A percentile compares a stretch with the other conserved stretches of the same genome.
These are phyloP conservation scores for Dispira parvispora DNA, from an alignment of 192 early-diverging fungal species.

Conservation along the genomic window DNA sequence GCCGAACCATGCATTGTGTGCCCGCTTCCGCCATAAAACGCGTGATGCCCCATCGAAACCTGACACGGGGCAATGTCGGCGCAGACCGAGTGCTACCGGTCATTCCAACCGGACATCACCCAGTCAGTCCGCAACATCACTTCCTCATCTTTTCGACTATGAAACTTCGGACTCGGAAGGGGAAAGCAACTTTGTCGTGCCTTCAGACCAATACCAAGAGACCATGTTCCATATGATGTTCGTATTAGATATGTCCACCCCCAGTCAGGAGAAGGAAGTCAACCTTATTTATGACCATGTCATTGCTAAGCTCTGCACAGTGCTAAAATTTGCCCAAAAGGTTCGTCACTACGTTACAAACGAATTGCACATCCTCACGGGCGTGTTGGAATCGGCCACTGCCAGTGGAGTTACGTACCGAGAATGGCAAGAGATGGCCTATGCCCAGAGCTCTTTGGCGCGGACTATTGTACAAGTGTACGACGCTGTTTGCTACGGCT, in stretches of 20 bases:
- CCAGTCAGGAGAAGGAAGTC: neutral
- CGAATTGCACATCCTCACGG: neutral
- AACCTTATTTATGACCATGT: conserved; percentile 4
- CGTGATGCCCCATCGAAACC: neutral
- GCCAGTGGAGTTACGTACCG: neutral
- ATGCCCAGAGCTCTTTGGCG: conserved; percentile 1
- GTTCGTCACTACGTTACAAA: neutral
- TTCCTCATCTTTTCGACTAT: neutral
- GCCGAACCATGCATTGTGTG: neutral
- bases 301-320: conserved; percentile 1
- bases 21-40: neutral
- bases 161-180: neutral
- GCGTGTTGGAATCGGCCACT: neutral
- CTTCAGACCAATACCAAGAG: neutral
- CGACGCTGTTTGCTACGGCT: neutral
- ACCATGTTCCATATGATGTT: conserved; percentile 1
- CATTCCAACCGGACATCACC: neutral
- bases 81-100: neutral
- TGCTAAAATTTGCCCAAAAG: neutral
- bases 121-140: neutral
- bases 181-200: neutral
- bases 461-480: conserved; percentile 5
- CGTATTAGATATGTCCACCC: neutral
- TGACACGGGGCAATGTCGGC: neutral
- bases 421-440: neutral